A percentile compares a stretch with the other conserved stretches of the same genome.
Evolutionary conservation across 2,329 filamentous ascomycete species (phyloP).

Genomic region (Fusarium sp.): DNA sequence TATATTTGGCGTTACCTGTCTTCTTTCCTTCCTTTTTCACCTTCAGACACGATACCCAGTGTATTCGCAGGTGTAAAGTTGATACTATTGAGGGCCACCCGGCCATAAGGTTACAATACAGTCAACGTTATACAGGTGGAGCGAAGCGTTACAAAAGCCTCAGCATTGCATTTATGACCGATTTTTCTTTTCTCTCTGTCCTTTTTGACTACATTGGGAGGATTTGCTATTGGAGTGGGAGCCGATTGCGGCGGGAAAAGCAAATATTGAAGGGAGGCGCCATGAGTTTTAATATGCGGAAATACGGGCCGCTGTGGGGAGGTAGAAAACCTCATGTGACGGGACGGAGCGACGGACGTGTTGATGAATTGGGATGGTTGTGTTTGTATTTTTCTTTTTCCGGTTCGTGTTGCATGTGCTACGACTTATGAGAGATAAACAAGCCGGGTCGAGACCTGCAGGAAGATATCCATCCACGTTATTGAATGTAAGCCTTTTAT

Average conservation of each 20-base stretch:
- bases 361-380: constrained; percentile 29
- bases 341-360: background rate
- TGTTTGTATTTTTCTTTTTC: constrained; percentile 27
- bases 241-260: constrained; percentile 25
- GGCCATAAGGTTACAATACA: background rate
- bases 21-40: constrained; percentile 8
- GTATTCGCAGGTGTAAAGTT: constrained; percentile 39
- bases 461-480: constrained; percentile 42
- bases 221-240: constrained; percentile 16
- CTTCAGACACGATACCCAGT: constrained; percentile 46
- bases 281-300: constrained; percentile 15
- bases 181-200: background rate
- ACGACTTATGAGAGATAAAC: constrained; percentile 45
- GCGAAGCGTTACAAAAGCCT: constrained; percentile 33
- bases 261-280: constrained; percentile 22
- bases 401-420: constrained; percentile 37
- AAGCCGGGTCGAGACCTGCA: constrained; percentile 32
- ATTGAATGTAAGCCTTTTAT: constrained; percentile 13
- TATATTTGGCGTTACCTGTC: constrained; percentile 12
- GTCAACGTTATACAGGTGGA: constrained; percentile 16
- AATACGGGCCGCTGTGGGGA: constrained; percentile 6
- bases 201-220: constrained; percentile 4
- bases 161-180: constrained; percentile 24
- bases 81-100: background rate
- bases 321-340: constrained; percentile 24